Conservation (phyloP, 768 basidiomycete species). For the Coprinopsis strossmayeri region DNA sequence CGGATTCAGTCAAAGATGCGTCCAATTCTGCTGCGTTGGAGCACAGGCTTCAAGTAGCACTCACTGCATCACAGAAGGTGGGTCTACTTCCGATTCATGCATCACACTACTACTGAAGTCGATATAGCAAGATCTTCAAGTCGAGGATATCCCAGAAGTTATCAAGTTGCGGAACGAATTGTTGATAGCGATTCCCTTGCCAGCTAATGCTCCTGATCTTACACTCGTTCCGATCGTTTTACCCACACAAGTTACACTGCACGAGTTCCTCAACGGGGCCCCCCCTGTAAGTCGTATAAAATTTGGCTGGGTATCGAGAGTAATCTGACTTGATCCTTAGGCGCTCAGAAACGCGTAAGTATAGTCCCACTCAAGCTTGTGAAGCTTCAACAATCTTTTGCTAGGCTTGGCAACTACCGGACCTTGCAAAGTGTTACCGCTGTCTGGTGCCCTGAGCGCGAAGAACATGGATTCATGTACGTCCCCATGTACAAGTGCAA, state of each 20-base stretch:
- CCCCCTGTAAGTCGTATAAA: constrained; percentile 47
- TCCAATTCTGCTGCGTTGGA: neutral
- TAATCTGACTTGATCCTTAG: too few species aligned
- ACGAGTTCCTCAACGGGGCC: constrained; percentile 59
- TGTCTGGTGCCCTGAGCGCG: constrained; percentile 73
- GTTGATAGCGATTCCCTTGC: constrained; percentile 57
- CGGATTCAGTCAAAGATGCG: constrained; percentile 6
- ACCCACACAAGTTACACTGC: constrained; percentile 54
- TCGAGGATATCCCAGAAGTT: constrained; percentile 24
- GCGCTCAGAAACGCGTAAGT: constrained; percentile 52
- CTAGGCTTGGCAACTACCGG: constrained; percentile 60
- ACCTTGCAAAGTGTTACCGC: constrained; percentile 64
- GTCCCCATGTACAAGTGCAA: constrained; percentile 69
- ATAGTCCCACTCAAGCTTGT: neutral
- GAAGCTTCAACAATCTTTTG: neutral
- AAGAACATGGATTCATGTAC: constrained; percentile 78
- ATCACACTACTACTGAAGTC: neutral
- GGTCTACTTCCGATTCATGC: neutral
- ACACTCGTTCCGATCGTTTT: constrained; percentile 64
- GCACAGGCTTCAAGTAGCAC: neutral
- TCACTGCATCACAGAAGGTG: neutral
- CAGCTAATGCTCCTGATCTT: constrained; percentile 56
- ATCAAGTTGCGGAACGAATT: constrained; percentile 49
- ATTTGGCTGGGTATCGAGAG: too few species aligned
- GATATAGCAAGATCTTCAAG: neutral